These are phyloP conservation scores for Chimonanthus salicifolius DNA, from an alignment of 164 flowering plant genomes.

Conservation along the genomic window DNA sequence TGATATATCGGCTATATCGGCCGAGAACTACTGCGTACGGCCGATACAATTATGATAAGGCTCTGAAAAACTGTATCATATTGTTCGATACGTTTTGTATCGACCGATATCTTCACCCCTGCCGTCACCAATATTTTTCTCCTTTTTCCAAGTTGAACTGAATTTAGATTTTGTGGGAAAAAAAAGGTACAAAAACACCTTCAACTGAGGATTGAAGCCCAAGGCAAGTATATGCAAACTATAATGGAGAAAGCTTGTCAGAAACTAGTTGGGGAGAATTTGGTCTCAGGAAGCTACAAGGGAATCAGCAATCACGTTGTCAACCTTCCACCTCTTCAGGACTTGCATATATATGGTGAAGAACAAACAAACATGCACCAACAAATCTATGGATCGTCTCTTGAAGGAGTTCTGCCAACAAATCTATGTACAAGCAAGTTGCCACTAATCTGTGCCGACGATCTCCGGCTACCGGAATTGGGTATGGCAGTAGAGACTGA, in stretches of 20 bases:
- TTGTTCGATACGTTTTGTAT: no score
- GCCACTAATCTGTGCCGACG: conserved; percentile 8
- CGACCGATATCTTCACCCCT: neutral
- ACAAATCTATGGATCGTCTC: conserved; percentile 29
- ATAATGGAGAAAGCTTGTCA: conserved; percentile 94
- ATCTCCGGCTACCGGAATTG: conserved; percentile 7
- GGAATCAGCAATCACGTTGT: conserved; percentile 17
- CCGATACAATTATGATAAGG: no score
- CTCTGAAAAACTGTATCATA: no score
- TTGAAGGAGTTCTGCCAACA: conserved; percentile 24
- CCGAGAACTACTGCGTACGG: no score
- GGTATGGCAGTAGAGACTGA: conserved; percentile 20
- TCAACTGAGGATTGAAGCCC: conserved; percentile 92
- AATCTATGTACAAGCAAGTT: conserved; percentile 3
- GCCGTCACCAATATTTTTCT: no score
- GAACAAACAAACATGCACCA: conserved; percentile 49
- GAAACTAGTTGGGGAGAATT: conserved; percentile 68
- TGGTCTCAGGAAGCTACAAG: conserved; percentile 38
- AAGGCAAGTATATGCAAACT: conserved; percentile 96
- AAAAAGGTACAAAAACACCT: conserved; percentile 86
- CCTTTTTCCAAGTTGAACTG: neutral
- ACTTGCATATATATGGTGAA: conserved; percentile 54
- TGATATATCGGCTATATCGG: no score
- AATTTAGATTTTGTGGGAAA: no score
- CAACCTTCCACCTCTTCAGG: conserved; percentile 70